Evolutionary conservation across 2,329 filamentous ascomycete genomes (phyloP), one percentile per base, ranked within the genome.

Genomic region (Didymella glomerata): DNA sequence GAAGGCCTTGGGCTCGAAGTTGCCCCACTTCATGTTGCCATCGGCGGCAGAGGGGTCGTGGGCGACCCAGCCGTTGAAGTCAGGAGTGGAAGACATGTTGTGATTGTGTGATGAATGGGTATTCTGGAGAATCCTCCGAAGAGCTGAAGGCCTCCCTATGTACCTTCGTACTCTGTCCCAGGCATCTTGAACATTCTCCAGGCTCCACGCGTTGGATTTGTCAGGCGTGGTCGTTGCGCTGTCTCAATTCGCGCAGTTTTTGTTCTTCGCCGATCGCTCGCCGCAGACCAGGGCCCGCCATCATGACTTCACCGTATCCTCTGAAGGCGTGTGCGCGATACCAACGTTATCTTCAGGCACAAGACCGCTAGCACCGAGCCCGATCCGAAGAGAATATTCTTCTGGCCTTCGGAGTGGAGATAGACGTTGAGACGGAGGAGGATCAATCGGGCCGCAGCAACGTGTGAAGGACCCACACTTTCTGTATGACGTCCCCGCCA

Each of bases 51-150:
- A 76, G 24, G 77, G 68, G 72, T 83, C 82, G 22, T 82, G 78
- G 68, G 82, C 84, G 69, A 85, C 78, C 84, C 84, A 86, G 66
- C 84, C 84, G 68, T 84, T 78, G 71, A 86, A 86, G 60, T 82
- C 59, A 34, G 66, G 54, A 34, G 83, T 75, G 45, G 67, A 68
- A 61, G 62, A 58, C 70, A 69, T 73, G 27, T 9, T 48, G 18
- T 27, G 45, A 34, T 16, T 27, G 40, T 46, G 10, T 53, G 50
- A 53, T 47, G 32, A 38, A 36, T 18, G 4, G 34, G 47, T 30
- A 20, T 28, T 16, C 24, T 54, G 51, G 22, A 18, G 42, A 34
- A 41, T 38, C 49, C 20, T 20, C 11, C 11, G 22, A 38, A 44
- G 32, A 27, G 50, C 47, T 18, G 34, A 24, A 4, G 22, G 27